Conservation (phyloP, 306 rosid genomes). For the Leucaena leucocephala region DNA sequence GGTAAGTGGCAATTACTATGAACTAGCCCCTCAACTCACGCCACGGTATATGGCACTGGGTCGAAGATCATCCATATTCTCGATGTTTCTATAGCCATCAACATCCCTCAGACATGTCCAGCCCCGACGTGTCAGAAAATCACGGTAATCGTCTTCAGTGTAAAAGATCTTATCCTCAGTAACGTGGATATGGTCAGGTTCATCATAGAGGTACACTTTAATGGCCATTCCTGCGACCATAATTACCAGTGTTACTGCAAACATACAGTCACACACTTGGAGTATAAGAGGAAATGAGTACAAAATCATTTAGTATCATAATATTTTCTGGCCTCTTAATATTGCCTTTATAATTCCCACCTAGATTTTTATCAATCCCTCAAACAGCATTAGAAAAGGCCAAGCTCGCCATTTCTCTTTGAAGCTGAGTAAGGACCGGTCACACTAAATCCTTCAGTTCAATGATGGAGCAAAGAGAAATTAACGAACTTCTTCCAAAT, state of each 20-base stretch:
- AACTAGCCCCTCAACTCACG: slow-evolving; percentile 52
- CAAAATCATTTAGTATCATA: not conserved
- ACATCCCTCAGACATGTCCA: slow-evolving; percentile 84
- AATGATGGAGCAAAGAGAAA: not conserved
- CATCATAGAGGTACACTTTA: slow-evolving; percentile 81
- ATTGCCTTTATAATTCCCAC: not conserved
- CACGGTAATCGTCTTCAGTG: slow-evolving; percentile 87
- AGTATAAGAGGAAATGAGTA: not conserved
- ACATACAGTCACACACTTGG: slow-evolving; percentile 7
- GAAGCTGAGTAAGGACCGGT: not conserved
- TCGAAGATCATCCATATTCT: slow-evolving; percentile 89
- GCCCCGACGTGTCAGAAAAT: slow-evolving; percentile 73
- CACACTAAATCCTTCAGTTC: slow-evolving; percentile 13
- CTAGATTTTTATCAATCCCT: not conserved
- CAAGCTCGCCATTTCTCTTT: not conserved
- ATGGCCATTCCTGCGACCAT: slow-evolving; percentile 77
- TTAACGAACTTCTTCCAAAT: not conserved
- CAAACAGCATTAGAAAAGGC: not conserved
- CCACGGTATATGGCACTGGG: slow-evolving; percentile 90
- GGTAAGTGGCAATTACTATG: slow-evolving; percentile 11
- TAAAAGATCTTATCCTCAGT: slow-evolving; percentile 84
- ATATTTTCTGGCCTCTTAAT: not conserved
- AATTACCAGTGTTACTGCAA: slow-evolving; percentile 31
- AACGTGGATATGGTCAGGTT: slow-evolving; percentile 75
- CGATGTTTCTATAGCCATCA: slow-evolving; percentile 79